These are phyloP conservation scores for Apiospora koreana DNA, from an alignment of 2,329 filamentous ascomycete species.

Conservation along the genomic window DNA sequence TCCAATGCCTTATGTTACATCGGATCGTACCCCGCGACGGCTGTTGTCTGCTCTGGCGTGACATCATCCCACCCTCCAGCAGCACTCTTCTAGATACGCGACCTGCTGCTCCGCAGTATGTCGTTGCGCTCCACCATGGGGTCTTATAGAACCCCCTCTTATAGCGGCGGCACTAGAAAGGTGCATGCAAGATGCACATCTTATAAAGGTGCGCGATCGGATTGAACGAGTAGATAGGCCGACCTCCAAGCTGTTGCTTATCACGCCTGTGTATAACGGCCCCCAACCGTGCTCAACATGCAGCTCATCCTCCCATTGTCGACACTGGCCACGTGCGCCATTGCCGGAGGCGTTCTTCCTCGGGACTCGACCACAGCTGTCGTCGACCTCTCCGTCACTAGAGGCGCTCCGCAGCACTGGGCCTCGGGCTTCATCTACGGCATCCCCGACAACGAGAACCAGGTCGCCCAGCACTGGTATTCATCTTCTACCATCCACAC, in stretches of 20 bases:
- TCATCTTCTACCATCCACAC: not conserved
- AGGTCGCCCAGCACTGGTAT: slow-evolving; percentile 23
- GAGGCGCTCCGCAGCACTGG: slow-evolving; percentile 21
- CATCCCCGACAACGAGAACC: slow-evolving; percentile 21
- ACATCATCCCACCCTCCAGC: not conserved
- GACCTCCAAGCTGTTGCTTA: not conserved
- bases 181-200: not conserved
- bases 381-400: slow-evolving; percentile 20
- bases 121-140: not conserved
- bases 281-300: not conserved
- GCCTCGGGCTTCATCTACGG: slow-evolving; percentile 27
- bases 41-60: not conserved
- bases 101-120: not conserved
- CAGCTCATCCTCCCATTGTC: not conserved
- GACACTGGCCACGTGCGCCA: not conserved
- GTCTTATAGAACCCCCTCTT: not conserved
- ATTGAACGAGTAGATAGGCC: not conserved
- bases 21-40: not conserved
- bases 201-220: not conserved
- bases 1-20: not conserved
- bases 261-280: not conserved
- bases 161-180: not conserved
- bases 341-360: not conserved
- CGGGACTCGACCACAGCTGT: slow-evolving; percentile 19
- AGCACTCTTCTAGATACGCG: not conserved